Conservation (phyloP, 2,329 filamentous ascomycete genomes). For the Ophiognomonia clavigignenti-juglandacearum region DNA sequence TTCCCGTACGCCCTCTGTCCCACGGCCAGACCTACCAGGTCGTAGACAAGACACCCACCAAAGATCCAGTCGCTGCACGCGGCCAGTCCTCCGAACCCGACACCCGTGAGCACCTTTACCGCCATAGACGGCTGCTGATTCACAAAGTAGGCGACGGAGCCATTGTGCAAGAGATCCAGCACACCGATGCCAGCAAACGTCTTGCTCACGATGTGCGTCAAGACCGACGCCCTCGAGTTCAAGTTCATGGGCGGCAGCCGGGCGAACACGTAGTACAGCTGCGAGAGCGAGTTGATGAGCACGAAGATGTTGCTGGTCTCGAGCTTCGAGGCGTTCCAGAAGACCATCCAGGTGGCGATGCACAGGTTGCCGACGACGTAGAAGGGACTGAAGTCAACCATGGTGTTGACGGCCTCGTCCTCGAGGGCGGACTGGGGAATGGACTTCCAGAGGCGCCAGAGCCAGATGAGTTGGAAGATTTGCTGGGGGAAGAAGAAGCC, state of each 20-base stretch:
- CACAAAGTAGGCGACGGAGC: conserved; percentile 49
- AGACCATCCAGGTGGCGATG: conserved; percentile 59
- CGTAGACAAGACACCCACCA: conserved; percentile 54
- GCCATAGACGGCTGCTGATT: conserved; percentile 37
- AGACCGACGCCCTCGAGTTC: conserved; percentile 41
- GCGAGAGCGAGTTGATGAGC: conserved; percentile 47
- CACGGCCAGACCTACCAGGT: conserved; percentile 48
- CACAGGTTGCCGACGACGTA: conserved; percentile 54
- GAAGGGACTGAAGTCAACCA: conserved; percentile 50
- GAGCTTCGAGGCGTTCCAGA: conserved; percentile 51
- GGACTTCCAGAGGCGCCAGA: conserved; percentile 50
- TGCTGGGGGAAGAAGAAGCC: conserved; percentile 60
- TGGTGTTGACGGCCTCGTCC: conserved; percentile 37
- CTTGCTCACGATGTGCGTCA: conserved; percentile 54
- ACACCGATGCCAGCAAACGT: conserved; percentile 58
- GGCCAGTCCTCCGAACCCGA: conserved; percentile 46
- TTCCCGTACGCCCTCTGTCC: conserved; percentile 43
- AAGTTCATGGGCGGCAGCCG: conserved; percentile 45
- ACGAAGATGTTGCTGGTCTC: conserved; percentile 51
- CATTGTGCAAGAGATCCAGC: conserved; percentile 55
- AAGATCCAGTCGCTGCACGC: conserved; percentile 55
- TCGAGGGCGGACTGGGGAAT: conserved; percentile 32
- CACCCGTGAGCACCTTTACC: conserved; percentile 47
- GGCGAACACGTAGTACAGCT: conserved; percentile 48
- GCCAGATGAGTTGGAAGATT: conserved; percentile 51